Conservation (phyloP, 768 basidiomycete species). For the Lyophyllum shimeji region DNA sequence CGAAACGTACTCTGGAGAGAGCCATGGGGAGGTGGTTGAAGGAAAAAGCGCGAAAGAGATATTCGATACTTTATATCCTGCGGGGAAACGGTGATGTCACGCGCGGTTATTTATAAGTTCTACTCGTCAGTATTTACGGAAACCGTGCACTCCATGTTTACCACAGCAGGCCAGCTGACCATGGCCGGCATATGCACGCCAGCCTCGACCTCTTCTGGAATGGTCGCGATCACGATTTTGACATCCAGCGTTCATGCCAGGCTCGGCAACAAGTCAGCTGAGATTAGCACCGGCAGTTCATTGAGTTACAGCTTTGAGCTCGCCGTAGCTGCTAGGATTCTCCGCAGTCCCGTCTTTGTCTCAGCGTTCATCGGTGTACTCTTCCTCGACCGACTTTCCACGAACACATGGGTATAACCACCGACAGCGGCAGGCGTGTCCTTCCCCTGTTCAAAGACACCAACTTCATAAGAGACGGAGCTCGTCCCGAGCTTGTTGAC, state of each 20-base stretch:
- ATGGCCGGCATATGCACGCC: too few species aligned
- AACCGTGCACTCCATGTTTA: too few species aligned
- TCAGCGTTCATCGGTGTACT: constrained; percentile 45
- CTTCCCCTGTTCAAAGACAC: constrained; percentile 59
- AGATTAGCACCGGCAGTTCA: not conserved
- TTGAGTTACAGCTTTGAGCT: constrained; percentile 14
- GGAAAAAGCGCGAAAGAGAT: not conserved
- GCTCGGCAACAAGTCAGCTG: not conserved
- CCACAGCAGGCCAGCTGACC: too few species aligned
- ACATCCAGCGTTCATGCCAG: not conserved
- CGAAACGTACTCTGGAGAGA: constrained; percentile 53
- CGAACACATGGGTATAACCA: constrained; percentile 84
- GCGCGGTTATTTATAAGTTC: not conserved
- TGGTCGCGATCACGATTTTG: not conserved
- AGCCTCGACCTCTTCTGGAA: too few species aligned
- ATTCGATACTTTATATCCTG: not conserved
- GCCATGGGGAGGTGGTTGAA: constrained; percentile 38
- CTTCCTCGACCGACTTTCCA: constrained; percentile 58
- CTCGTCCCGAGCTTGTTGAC: constrained; percentile 69
- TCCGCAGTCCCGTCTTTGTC: constrained; percentile 47
- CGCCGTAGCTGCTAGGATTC: constrained; percentile 30
- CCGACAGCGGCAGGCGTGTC: constrained; percentile 44
- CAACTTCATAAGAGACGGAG: constrained; percentile 80
- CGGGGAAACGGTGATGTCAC: not conserved
- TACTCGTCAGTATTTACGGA: too few species aligned